Base-by-base conservation (phyloP, 768 basidiomycete species). In the Kondoa subrosea region DNA sequence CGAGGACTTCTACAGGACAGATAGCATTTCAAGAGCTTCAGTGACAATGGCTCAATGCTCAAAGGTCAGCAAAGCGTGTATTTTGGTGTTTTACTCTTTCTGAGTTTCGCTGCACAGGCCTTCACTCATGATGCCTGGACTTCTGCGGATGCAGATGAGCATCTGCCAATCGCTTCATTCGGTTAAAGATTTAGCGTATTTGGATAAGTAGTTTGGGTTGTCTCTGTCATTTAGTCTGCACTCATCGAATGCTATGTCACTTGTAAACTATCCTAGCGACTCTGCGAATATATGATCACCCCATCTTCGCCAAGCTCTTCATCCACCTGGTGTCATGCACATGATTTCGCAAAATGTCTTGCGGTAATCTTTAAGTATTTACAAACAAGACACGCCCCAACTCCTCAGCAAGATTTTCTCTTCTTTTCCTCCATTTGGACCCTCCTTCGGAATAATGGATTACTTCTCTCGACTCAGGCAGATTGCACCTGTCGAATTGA, bases 1-100 rank as follows among this genome's bases (percentile, higher is more conserved):
- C 71, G 72, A 78, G 64, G 95, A 95, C 80, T 97, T 97, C 79
- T 99, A 96, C 79, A 86, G 90, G 78, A 96, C 93, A 12, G 93
- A 96, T 77, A 84, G 88, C 30, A 90, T 97, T 76, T 91, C 90
- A 57, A 81, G 92, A 81, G 88, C 89, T 84, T 91, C 73, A 56
- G 69, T 71, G 21, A 74, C 73, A n/a, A 74, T 74, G 74, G 68
- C 71, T 16, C 68, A 73, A 64, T 72, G 71, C 67, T 70, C 72
- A 32, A 60, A 50, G 40, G 40, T 50, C n/a, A n/a, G n/a, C n/a
- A n/a, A n/a, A n/a, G n/a, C n/a, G n/a, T n/a, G n/a, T n/a, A n/a
- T n/a, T n/a, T n/a, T n/a, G n/a, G n/a, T n/a, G n/a, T n/a, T n/a
- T n/a, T n/a, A n/a, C n/a, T n/a, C n/a, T n/a, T 50, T 50, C 8